These are phyloP conservation scores for Vitis amurensis DNA, from an alignment of 164 flowering plant species.

Conservation along the genomic window DNA sequence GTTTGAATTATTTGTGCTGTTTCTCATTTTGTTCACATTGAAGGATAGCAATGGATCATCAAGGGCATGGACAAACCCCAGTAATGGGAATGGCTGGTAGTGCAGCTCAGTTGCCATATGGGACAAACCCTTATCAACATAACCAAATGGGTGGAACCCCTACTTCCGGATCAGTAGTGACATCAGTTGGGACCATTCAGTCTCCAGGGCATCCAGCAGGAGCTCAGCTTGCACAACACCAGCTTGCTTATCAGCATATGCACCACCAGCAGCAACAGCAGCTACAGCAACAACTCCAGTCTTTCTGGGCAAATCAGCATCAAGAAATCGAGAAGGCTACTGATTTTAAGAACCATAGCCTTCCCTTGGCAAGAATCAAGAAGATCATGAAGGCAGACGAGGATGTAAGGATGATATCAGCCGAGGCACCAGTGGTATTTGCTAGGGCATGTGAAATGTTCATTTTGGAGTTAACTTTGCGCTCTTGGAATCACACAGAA, in stretches of 20 bases:
- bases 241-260: slow-evolving; percentile 45
- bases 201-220: slow-evolving; percentile 26
- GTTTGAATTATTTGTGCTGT: background rate
- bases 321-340: slow-evolving; percentile 47
- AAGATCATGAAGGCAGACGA: slow-evolving; percentile 66
- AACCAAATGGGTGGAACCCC: slow-evolving; percentile 22
- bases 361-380: slow-evolving; percentile 63
- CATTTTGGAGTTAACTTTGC: slow-evolving; percentile 48
- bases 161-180: slow-evolving; percentile 16
- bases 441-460: slow-evolving; percentile 69
- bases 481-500: slow-evolving; percentile 60
- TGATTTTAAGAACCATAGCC: slow-evolving; percentile 60
- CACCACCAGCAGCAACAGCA: slow-evolving; percentile 55
- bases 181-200: slow-evolving; percentile 21
- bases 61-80: slow-evolving; percentile 41
- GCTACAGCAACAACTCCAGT: slow-evolving; percentile 44
- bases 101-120: slow-evolving; percentile 34
- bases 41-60: slow-evolving; percentile 39
- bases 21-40: background rate
- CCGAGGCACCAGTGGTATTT: slow-evolving; percentile 59
- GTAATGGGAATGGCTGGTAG: slow-evolving; percentile 21
- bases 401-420: slow-evolving; percentile 62
- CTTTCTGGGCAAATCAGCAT: slow-evolving; percentile 46
- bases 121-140: slow-evolving; percentile 23
- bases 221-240: slow-evolving; percentile 40